phyloP scores from a whole-genome alignment of 1,284 basidiomycete species.

The Ceratobasidium sp. region DNA sequence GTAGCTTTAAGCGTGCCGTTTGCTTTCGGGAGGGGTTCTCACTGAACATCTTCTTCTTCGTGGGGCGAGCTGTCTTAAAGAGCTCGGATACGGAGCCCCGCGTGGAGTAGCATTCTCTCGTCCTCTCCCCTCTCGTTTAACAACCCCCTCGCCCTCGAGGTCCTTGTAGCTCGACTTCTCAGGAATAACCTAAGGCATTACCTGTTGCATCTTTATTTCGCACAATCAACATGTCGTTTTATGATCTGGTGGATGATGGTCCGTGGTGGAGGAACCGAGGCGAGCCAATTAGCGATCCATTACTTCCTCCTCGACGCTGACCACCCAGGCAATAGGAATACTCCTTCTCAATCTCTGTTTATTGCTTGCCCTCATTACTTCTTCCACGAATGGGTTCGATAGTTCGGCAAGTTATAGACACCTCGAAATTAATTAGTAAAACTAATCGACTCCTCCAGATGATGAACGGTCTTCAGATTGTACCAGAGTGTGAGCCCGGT shows the following conservation, averaged over 20 bases:
- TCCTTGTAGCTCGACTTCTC: not conserved
- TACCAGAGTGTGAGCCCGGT: constrained; percentile 54
- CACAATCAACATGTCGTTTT: constrained; percentile 36
- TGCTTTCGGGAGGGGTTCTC: no score
- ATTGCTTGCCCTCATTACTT: constrained; percentile 67
- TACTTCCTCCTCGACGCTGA: not conserved
- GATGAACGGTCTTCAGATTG: constrained; percentile 66
- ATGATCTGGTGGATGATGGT: constrained; percentile 48
- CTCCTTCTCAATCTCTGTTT: constrained; percentile 68
- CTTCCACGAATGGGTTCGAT: constrained; percentile 53
- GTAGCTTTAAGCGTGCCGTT: constrained; percentile 23
- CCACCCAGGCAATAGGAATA: constrained; percentile 59
- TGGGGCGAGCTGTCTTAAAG: constrained; percentile 30
- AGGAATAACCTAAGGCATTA: not conserved
- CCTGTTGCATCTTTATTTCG: not conserved
- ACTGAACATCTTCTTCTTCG: no score
- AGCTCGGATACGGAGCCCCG: constrained; percentile 21
- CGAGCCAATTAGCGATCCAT: constrained; percentile 46
- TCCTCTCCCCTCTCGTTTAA: not conserved
- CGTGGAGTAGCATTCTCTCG: constrained; percentile 12
- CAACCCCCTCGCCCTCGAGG: not conserved
- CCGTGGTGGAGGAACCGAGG: constrained; percentile 71
- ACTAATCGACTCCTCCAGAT: constrained; percentile 15
- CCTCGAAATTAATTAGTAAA: not conserved
- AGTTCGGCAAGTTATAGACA: constrained; percentile 5